Base-by-base conservation (phyloP, 176 grass and related monocot species). In the Leersia perrieri region DNA sequence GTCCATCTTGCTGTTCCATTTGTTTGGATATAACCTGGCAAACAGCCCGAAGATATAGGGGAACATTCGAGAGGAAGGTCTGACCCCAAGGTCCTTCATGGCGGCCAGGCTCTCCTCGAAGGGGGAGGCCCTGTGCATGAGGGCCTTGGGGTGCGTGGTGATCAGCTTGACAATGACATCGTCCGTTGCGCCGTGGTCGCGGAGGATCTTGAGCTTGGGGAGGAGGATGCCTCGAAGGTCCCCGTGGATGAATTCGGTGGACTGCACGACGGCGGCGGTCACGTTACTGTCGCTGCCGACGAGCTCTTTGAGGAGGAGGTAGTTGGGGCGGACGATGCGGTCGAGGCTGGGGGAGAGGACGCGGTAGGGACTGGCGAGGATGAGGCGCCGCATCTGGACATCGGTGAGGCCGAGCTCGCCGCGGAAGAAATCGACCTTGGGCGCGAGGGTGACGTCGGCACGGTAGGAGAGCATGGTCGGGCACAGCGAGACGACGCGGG, bases 361-460 rank as follows among this genome's bases (percentile, higher is more conserved):
- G 40, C 90, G 90, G 40, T 36, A 34, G 5, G 80, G 44, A 45
- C 66, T 65, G 40, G 77, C 5, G 29, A 87, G 26, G n/a, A 78
- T 0, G 67, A 83, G 35, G 61, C 82, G 62, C 60, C 76, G 81
- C 42, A 65, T 36, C 62, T 84, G 7, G 33, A 33, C 5, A 26
- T 87, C 4, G 26, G 88, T 25, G 58, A 58, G 34, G 26, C 60
- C 83, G 27, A 97, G 72, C 63, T 93, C 80, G 3, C 36, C 28
- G 39, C 63, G 60, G 26, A 82, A 93, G 83, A 97, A 97, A 36
- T 87, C 68, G 36, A 91, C 10, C 40, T 69, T 65, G 20, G 82
- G 84, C 60, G 16, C 33, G 60, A 87, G 23, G 75, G 22, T 81
- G 47, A 13, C 5, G 11, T 68, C 47, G 42, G 76, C 20, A 34